phyloP scores from a whole-genome alignment of 495 filamentous ascomycete species.

The Xylaria sp. region DNA sequence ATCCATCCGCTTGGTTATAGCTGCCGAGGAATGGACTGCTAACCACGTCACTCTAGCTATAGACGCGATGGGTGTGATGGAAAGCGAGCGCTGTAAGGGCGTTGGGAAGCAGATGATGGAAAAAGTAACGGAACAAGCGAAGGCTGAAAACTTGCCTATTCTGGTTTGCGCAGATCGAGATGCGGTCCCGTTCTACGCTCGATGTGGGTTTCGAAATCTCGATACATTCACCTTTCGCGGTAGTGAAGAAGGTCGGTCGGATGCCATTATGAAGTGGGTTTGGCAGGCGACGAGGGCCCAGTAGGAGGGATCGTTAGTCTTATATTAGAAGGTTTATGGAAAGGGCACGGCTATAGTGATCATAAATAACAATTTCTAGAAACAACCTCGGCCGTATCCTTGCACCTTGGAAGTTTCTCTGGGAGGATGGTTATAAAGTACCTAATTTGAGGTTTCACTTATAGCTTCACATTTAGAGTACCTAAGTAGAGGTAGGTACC shows the following conservation, averaged over 20 bases:
- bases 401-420: too few relatives aligned
- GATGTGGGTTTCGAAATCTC: background rate
- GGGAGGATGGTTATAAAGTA: too few relatives aligned
- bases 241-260: background rate
- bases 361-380: too few relatives aligned
- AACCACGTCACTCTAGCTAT: background rate
- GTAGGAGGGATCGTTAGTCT: background rate
- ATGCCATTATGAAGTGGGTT: conserved; percentile 7
- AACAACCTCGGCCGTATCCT: too few relatives aligned
- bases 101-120: background rate
- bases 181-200: background rate
- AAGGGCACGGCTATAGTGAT: background rate
- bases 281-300: background rate
- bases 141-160: background rate
- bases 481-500: too few relatives aligned
- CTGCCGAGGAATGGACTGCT: background rate
- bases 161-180: background rate
- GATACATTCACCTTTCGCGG: background rate
- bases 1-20: background rate
- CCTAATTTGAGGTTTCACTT: too few relatives aligned
- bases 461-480: too few relatives aligned
- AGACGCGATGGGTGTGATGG: background rate
- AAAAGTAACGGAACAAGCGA: background rate
- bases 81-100: background rate
- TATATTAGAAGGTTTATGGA: background rate